Evolutionary conservation across 2,329 filamentous ascomycete species (phyloP), one percentile per base, ranked within the genome.

Genomic region (Torrubiellomyces zombiae): DNA sequence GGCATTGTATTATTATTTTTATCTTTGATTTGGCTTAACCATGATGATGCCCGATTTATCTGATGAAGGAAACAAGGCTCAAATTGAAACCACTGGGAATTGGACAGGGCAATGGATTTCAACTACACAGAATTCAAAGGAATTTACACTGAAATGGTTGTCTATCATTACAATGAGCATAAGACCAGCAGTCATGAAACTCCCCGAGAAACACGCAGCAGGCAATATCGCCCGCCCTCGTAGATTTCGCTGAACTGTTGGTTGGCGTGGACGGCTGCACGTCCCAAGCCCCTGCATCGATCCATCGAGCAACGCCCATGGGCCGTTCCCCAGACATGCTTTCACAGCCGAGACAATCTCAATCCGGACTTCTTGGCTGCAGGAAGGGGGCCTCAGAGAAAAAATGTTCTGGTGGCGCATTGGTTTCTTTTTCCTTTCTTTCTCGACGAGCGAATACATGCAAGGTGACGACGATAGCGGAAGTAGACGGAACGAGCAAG

Each of bases 71-170:
- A 16, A 27, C 25, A 21, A 19, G 7, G 20, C 14, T 14, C 21
- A 14, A 8, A 9, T 9, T 23, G 3, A 15, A 3, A 4, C 14
- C 11, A 24, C 14, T 4, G 9, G 21, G 3, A 6, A 12, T 25
- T 16, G 11, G 14, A 18, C 18, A 20, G 21, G 20, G 24, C 18
- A 20, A 26, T n/a, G n/a, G n/a, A n/a, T n/a, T n/a, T n/a, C n/a
- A n/a, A n/a, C n/a, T n/a, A n/a, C n/a, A n/a, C n/a, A n/a, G n/a
- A n/a, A n/a, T n/a, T n/a, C n/a, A n/a, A n/a, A n/a, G n/a, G n/a
- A n/a, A n/a, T n/a, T n/a, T n/a, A n/a, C n/a, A n/a, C n/a, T n/a
- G n/a, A n/a, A n/a, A n/a, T n/a, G n/a, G n/a, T n/a, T n/a, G n/a
- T n/a, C n/a, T n/a, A n/a, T n/a, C n/a, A n/a, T n/a, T n/a, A n/a